A percentile compares a stretch with the other conserved stretches of the same genome.
These are phyloP conservation scores for Vinca major DNA, from an alignment of 305 asterid species.

Conservation along the genomic window DNA sequence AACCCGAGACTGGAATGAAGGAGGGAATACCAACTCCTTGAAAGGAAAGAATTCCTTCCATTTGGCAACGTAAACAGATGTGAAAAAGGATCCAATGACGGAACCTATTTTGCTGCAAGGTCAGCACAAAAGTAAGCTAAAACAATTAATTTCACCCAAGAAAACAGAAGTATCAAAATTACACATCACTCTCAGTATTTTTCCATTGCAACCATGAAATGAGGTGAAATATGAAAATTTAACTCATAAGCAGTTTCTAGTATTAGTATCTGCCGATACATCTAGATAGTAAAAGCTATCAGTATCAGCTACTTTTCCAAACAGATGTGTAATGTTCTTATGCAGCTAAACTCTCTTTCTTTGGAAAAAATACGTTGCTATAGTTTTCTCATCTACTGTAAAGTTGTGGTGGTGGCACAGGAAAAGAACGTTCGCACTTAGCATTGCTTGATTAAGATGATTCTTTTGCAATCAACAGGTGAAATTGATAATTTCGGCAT, in stretches of 20 bases:
- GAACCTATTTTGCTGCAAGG: conserved; percentile 70
- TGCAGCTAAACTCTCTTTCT: not conserved
- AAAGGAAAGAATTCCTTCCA: conserved; percentile 56
- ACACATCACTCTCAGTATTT: not conserved
- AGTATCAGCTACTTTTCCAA: not conserved
- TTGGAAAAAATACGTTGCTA: no score
- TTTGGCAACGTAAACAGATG: conserved; percentile 54
- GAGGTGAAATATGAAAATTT: not conserved
- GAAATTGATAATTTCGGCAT: not conserved
- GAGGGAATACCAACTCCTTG: conserved; percentile 42
- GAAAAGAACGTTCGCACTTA: not conserved
- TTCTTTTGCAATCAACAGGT: not conserved
- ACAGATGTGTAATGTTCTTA: not conserved
- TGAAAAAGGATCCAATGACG: conserved; percentile 55
- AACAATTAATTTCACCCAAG: conserved; percentile 14
- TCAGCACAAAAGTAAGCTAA: conserved; percentile 17
- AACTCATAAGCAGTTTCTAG: not conserved
- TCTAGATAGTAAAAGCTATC: not conserved
- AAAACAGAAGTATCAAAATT: no score
- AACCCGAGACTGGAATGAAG: conserved; percentile 60
- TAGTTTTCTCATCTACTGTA: not conserved
- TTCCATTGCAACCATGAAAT: not conserved
- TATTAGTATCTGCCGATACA: not conserved
- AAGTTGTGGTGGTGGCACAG: not conserved
- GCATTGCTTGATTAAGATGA: not conserved